Evolutionary conservation across 2,329 filamentous ascomycete species (phyloP).

Genomic region (Mycogone perniciosa): DNA sequence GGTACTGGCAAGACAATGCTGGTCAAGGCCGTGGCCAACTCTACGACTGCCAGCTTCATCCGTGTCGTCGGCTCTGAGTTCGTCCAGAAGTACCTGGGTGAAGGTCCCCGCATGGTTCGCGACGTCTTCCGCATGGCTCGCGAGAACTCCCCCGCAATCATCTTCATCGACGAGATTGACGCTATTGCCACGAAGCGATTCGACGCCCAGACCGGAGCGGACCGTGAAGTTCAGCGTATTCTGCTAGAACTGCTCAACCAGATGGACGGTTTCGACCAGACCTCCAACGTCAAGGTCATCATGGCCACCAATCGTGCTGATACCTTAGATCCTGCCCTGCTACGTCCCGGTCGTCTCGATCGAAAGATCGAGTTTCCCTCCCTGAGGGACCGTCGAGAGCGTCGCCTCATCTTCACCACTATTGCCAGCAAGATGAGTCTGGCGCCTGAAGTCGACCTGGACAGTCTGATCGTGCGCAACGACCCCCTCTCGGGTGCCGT

Average conservation of each 20-base stretch:
- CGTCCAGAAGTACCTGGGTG: constrained; percentile 96
- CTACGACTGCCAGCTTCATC: constrained; percentile 96
- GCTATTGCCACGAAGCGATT: constrained; percentile 99
- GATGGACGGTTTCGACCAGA: constrained; percentile 99
- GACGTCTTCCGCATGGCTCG: constrained; percentile 99
- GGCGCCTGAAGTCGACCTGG: constrained; percentile 91
- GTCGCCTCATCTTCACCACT: constrained; percentile 94
- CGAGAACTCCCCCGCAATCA: constrained; percentile 96
- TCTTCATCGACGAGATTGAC: constrained; percentile 99
- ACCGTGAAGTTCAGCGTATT: constrained; percentile 97
- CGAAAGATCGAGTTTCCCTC: constrained; percentile 99
- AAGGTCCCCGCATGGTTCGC: constrained; percentile 96
- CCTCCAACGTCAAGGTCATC: constrained; percentile 98
- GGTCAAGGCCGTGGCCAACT: constrained; percentile 97
- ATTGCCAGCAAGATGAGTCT: constrained; percentile 96
- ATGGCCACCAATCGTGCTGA: constrained; percentile 99
- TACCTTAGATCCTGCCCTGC: constrained; percentile 88
- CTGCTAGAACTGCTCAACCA: constrained; percentile 95
- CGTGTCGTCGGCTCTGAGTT: constrained; percentile 97
- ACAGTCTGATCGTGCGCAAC: constrained; percentile 93
- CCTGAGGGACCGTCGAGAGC: constrained; percentile 86
- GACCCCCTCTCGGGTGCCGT: constrained; percentile 92
- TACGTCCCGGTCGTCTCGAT: constrained; percentile 91
- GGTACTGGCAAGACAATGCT: constrained; percentile 97
- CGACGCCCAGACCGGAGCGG: constrained; percentile 95